These are phyloP conservation scores for Excoecaria cochinchinensis DNA, from an alignment of 345 rosid genomes.

Conservation along the genomic window DNA sequence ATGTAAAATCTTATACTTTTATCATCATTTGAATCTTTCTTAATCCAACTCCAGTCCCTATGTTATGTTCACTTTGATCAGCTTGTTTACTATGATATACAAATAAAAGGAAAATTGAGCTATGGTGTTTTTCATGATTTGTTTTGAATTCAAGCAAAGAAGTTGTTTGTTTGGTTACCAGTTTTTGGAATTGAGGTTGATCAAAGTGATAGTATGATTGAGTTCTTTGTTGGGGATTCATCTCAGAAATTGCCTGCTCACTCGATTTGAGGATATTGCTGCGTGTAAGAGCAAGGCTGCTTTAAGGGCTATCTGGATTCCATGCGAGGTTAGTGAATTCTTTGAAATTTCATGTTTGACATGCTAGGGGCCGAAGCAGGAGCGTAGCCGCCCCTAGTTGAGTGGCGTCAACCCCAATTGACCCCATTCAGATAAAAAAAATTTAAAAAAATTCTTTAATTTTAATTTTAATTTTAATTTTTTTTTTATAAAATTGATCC, in stretches of 20 bases:
- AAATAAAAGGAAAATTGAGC: constrained; percentile 55
- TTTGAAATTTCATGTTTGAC: too few relatives aligned
- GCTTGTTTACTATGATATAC: constrained; percentile 51
- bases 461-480: too few relatives aligned
- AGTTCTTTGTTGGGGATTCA: constrained; percentile 70
- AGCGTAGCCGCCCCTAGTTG: too few relatives aligned
- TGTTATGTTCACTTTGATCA: constrained; percentile 63
- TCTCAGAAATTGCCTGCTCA: constrained; percentile 59
- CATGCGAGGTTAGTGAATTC: constrained; percentile 22
- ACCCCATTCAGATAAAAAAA: too few relatives aligned
- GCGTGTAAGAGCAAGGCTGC: constrained; percentile 45
- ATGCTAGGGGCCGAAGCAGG: too few relatives aligned
- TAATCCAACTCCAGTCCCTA: constrained; percentile 34
- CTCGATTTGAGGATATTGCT: constrained; percentile 54
- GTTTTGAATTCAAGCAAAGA: constrained; percentile 67
- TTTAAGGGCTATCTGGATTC: constrained; percentile 26
- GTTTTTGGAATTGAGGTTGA: constrained; percentile 54
- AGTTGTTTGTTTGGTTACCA: constrained; percentile 60
- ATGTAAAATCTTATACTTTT: constrained; percentile 58
- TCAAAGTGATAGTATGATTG: constrained; percentile 37
- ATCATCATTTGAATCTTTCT: constrained; percentile 44
- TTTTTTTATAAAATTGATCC: too few relatives aligned
- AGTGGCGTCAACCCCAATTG: too few relatives aligned
- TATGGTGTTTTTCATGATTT: constrained; percentile 55
- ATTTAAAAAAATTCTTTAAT: too few relatives aligned